Evolutionary conservation across 768 basidiomycete species (phyloP), one percentile per base, ranked within the genome.

Genomic region (Gloeopeniophorella convolvens): DNA sequence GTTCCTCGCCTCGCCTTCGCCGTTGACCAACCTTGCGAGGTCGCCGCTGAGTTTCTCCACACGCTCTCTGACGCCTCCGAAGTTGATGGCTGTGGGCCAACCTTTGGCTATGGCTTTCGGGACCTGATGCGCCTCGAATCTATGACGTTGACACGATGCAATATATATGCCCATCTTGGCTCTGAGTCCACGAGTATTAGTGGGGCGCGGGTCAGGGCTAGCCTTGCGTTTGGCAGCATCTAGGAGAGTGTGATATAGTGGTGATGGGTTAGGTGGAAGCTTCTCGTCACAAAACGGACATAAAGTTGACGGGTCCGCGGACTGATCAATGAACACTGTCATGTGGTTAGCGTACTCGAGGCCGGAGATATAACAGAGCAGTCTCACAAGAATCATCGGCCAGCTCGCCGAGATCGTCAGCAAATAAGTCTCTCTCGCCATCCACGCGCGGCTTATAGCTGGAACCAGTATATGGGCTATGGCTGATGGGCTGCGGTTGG

Each of bases 271-370:
- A 2, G 70, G 51, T 1, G 89, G 90, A 10, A 90, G 71, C 0
- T 69, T 74, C 16, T 77, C 74, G 58, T 92, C 89, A 55, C 89
- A 92, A 63, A 83, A 92, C 0, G 89, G 88, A 60, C 89, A 92
- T 2, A 90, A 66, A 1, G 72, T 81, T 5, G 70, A 72, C 10
- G 87, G 87, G 57, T 91, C 87, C 5, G 72, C 67, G 16, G 63
- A 56, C 3, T 75, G 68, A 30, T 73, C 71, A 23, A 79, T 63
- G 9, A 78, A 75, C 36, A 82, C 81, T 85, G 52, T 11, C 21
- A 45, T 21, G 37, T 30, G 24, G 35, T 46, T 32, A 48, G 33
- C n/a, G 35, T 31, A 10, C 16, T 18, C 13, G n/a, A 9, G 28
- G 37, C 18, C 18, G 30, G 4, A 23, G 23, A 31, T 26, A 32